Percentiles rank a stretch among this genome's conserved stretches.
phyloP scores from a whole-genome alignment of 2,329 filamentous ascomycete species.

The Mycogone perniciosa region DNA sequence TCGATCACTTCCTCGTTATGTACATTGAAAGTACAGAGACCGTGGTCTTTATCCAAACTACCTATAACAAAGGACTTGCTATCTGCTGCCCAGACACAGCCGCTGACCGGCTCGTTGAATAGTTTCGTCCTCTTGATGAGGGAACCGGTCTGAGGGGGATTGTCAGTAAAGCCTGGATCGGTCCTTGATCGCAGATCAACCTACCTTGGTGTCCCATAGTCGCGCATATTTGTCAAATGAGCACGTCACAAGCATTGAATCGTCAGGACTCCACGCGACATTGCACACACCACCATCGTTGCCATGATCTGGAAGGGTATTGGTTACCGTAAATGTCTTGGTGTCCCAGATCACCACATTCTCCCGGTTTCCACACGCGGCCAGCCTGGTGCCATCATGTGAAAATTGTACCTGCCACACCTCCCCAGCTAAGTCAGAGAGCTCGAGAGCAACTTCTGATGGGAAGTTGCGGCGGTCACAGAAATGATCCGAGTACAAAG shows the following conservation, averaged over 20 bases:
- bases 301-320: conserved; percentile 57
- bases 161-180: neutral
- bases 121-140: conserved; percentile 58
- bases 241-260: conserved; percentile 78
- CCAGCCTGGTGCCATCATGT: conserved; percentile 74
- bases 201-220: conserved; percentile 67
- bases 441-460: conserved; percentile 59
- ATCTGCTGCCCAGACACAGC: conserved; percentile 83
- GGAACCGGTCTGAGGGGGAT: conserved; percentile 48
- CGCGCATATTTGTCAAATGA: conserved; percentile 66
- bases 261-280: conserved; percentile 87
- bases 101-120: conserved; percentile 79
- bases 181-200: conserved; percentile 19
- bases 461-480: conserved; percentile 81
- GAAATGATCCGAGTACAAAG: conserved; percentile 80
- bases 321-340: conserved; percentile 57
- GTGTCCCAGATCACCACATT: conserved; percentile 79
- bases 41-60: conserved; percentile 60
- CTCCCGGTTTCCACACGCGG: conserved; percentile 71
- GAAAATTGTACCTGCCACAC: conserved; percentile 92
- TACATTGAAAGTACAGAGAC: conserved; percentile 66
- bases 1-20: conserved; percentile 55
- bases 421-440: conserved; percentile 70
- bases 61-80: conserved; percentile 73
- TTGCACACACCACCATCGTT: conserved; percentile 63